phyloP scores from a whole-genome alignment of 148 eudicot species.

The Pharnaceum exiguum region DNA sequence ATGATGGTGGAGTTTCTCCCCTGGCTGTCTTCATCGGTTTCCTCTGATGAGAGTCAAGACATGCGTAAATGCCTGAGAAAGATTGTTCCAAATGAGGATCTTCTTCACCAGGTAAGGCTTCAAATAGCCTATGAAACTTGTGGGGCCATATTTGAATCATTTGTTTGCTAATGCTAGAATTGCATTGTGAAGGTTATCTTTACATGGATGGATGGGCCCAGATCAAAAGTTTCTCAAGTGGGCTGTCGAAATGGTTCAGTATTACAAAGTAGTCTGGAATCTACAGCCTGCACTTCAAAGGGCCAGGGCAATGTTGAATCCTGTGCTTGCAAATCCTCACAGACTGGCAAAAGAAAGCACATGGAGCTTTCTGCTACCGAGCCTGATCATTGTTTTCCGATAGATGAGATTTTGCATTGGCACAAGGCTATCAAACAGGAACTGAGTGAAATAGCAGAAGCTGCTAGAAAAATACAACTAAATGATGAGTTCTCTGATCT shows the following conservation, averaged over 20 bases:
- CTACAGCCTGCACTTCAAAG: constrained; percentile 26
- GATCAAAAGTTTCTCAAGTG: constrained; percentile 23
- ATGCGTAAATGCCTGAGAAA: constrained; percentile 80
- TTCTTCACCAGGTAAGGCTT: constrained; percentile 81
- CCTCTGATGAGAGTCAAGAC: constrained; percentile 74
- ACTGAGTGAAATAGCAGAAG: constrained; percentile 80
- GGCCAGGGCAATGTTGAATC: constrained; percentile 29
- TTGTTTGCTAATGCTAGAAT: constrained; percentile 16
- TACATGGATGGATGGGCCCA: constrained; percentile 89
- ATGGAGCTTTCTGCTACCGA: constrained; percentile 24
- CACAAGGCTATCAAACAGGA: constrained; percentile 85
- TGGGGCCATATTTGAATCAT: not conserved
- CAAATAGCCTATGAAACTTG: not conserved
- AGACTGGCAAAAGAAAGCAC: constrained; percentile 42
- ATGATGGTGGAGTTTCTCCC: constrained; percentile 99
- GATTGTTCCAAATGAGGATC: constrained; percentile 82
- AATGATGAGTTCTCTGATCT: constrained; percentile 75
- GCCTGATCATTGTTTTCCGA: constrained; percentile 41
- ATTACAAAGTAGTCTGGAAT: constrained; percentile 26
- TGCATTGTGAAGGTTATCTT: constrained; percentile 60
- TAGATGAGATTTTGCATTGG: constrained; percentile 93
- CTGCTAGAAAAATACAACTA: constrained; percentile 70
- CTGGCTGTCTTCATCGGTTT: constrained; percentile 91
- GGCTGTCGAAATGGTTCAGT: constrained; percentile 39
- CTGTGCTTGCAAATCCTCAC: constrained; percentile 58